Evolutionary conservation across 805 yeast genomes (phyloP), one percentile per base, ranked within the genome.

Genomic region (Isabelozyma rhagii): DNA sequence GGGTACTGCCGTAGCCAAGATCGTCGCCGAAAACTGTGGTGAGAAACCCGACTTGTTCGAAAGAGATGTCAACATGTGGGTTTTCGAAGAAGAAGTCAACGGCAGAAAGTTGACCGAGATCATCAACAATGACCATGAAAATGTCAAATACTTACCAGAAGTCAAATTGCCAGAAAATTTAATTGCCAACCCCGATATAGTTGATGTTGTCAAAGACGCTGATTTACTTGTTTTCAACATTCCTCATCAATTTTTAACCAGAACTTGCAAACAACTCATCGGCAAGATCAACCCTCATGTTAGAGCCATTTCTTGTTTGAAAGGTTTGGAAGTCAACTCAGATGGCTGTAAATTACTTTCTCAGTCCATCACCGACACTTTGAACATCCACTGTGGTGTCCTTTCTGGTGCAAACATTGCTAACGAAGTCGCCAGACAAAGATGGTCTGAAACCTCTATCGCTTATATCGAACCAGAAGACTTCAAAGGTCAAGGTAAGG

Each of bases 1-100:
- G 89, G 99, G 99, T 56, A 90, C 97, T 39, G 93, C 98, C 15
- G 91, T 94, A 48, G 97, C 98, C 54, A 93, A 94, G 69, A 90
- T 93, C 43, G 85, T 91, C 27, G 91, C 97, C 39, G 98, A 94
- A 71, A 92, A 91, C 68, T 77, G 92, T 41, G 78, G 77, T 15
- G 81, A 81, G 54, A 81, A 89, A 69, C 85, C 92, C 39, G 78
- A 82, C 39, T 72, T 89, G 61, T 94, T 94, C 69, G 78, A 82
- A 51, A 74, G 72, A 53, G 74, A 80, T 49, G 97, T 94, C 40
- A 84, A 86, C 61, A 92, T 94, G 98, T 94, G 99, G 99, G 99
- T 94, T 11, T 89, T 79, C 60, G 93, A 94, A 71, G 99, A 94
- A 72, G 64, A 79, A 54, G 73, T 87, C 52, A 78, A 89, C 48